Base-by-base conservation (phyloP, 2,329 filamentous ascomycete genomes). In the Botrytis sinoallii region DNA sequence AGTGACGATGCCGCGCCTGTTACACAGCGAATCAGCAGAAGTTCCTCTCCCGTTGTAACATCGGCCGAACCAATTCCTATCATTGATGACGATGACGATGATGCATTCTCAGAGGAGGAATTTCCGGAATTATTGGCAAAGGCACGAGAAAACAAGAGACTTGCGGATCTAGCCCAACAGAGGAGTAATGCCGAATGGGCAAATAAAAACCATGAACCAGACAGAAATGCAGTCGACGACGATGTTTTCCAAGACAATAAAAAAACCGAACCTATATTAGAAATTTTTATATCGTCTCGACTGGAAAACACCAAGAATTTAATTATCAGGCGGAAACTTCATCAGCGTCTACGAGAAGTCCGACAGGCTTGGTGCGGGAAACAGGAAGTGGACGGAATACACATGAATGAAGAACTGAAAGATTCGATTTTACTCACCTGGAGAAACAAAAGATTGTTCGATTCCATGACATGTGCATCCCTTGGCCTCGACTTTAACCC, bases 401-500 rank as follows among this genome's bases (percentile, higher is more conserved):
- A 77, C 16, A 78, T 86, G 12, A 76, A 82, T 3, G 77, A 81
- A 3, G 82, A 86, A 7, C 84, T 86, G 1, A 84, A 82, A 14
- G 83, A 86, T 7, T 84, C 85, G 0, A 84, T 97, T 29, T 92
- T 96, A 78, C 86, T 98, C 72, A 96, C 93, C 0, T 97, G 93
- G 91, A 91, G 90, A 76, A 87, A 89, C 40, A 89, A 88, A 74
- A 88, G 89, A 74, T 83, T 97, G 4, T 97, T 92, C 80, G 89
- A 92, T 76, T 87, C 88, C n/a, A 93, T 92, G 8, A 95, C 91
- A 1, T 91, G 93, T 74, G 86, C 86, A 71, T 90, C 88, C 66
- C 83, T 97, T 10, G 90, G 90, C 10, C 87, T 96, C 64, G 83
- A 84, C 42, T 79, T 85, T 4, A 84, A 85, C 71, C 77, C 79